Evolutionary conservation across 2,329 filamentous ascomycete species (phyloP).

Genomic region (Phialemonium atrogriseum): DNA sequence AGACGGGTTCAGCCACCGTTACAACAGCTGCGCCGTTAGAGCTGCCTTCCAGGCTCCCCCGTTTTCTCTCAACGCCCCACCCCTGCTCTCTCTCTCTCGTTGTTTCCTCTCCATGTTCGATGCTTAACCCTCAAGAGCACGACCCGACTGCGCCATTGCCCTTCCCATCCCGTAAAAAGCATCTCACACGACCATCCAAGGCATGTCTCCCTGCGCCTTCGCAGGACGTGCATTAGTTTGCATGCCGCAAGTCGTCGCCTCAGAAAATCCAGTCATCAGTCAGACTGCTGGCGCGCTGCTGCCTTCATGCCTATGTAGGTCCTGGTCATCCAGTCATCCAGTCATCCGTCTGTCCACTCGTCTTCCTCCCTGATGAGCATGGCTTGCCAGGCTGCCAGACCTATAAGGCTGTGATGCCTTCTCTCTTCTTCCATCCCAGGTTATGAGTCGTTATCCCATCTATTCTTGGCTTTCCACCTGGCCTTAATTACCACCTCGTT

Average conservation of each 20-base stretch:
- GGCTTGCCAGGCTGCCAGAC: slow-evolving; percentile 26
- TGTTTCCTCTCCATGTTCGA: not conserved
- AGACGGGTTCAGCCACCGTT: not conserved
- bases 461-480: not conserved
- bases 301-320: slow-evolving; percentile 5
- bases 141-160: slow-evolving; percentile 2
- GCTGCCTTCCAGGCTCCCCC: not conserved
- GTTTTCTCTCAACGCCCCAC: not conserved
- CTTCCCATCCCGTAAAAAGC: not conserved
- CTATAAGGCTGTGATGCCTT: slow-evolving; percentile 47
- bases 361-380: slow-evolving; percentile 19
- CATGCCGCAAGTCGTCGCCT: slow-evolving; percentile 3
- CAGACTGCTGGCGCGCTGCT: slow-evolving; percentile 6
- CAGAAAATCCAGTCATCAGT: slow-evolving; percentile 5
- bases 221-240: slow-evolving; percentile 8
- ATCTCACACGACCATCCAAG: slow-evolving; percentile 3
- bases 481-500: slow-evolving; percentile 9
- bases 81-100: not conserved
- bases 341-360: slow-evolving; percentile 17
- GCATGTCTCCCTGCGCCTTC: slow-evolving; percentile 2
- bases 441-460: slow-evolving; percentile 5
- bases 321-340: slow-evolving; percentile 4
- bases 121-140: not conserved
- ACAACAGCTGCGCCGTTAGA: not conserved
- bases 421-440: slow-evolving; percentile 13